Evolutionary conservation across 345 rosid genomes (phyloP).

Genomic region (Hypericum perforatum): DNA sequence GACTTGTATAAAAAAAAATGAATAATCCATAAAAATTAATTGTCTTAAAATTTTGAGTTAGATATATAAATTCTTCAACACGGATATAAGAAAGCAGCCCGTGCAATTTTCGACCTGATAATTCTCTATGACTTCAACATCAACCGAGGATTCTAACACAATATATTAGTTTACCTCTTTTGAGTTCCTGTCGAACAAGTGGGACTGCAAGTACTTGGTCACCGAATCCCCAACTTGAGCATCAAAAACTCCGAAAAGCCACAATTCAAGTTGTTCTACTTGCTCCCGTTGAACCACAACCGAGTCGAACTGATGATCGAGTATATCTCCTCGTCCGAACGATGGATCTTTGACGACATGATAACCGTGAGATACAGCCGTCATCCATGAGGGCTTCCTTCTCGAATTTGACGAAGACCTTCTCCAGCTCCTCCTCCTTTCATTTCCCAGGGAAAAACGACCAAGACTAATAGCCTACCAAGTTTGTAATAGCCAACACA

Average conservation of each 20-base stretch:
- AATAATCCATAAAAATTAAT: too few relatives aligned
- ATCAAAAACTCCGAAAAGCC: conserved; percentile 61
- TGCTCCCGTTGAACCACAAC: conserved; percentile 58
- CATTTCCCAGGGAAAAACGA: conserved; percentile 23
- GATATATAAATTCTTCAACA: too few relatives aligned
- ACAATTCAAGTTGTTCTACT: conserved; percentile 44
- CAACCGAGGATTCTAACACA: too few relatives aligned
- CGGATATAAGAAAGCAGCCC: neutral
- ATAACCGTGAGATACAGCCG: conserved; percentile 53
- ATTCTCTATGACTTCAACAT: too few relatives aligned
- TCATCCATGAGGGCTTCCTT: conserved; percentile 54
- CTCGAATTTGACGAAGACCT: neutral
- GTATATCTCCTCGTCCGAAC: conserved; percentile 5
- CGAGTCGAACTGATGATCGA: conserved; percentile 20
- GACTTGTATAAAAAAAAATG: too few relatives aligned
- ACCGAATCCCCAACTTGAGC: conserved; percentile 36
- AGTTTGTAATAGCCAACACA: neutral
- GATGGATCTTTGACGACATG: conserved; percentile 36
- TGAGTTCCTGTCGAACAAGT: conserved; percentile 37
- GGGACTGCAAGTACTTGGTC: conserved; percentile 46
- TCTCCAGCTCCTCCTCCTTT: conserved; percentile 21
- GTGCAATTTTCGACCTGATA: too few relatives aligned
- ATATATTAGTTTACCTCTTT: conserved; percentile 25
- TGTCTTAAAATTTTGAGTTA: too few relatives aligned
- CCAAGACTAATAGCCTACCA: conserved; percentile 40